Percentiles rank a stretch among this genome's conserved stretches.
These are phyloP conservation scores for Lyophyllum shimeji DNA, from an alignment of 768 basidiomycete species.

Conservation along the genomic window DNA sequence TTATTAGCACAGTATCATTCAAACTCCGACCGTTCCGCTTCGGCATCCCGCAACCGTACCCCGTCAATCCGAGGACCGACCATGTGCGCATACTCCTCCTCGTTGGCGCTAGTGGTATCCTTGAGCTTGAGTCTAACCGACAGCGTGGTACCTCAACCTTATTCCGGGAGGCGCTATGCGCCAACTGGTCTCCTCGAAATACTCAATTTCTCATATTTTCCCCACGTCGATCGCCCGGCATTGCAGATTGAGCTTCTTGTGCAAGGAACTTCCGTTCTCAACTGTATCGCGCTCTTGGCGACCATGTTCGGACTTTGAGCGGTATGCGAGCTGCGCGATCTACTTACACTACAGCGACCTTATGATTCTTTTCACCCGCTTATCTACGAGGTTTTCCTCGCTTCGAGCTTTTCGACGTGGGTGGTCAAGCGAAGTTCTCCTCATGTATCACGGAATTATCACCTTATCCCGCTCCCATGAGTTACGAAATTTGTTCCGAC, in stretches of 20 bases:
- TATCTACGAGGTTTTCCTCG: not conserved
- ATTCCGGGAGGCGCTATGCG: too few relatives aligned
- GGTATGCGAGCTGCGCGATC: not conserved
- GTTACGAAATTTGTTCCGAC: not conserved
- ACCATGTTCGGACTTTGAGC: too few relatives aligned
- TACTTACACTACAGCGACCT: not conserved
- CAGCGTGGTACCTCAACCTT: not conserved
- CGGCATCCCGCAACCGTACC: not conserved
- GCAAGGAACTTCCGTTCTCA: not conserved
- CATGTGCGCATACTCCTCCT: not conserved
- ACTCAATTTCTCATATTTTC: not conserved
- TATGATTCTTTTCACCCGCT: not conserved
- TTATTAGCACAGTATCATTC: not conserved
- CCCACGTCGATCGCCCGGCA: too few relatives aligned
- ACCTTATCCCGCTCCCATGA: not conserved
- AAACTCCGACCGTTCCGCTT: slow-evolving; percentile 11
- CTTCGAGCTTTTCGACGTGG: not conserved
- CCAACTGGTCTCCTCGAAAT: too few relatives aligned
- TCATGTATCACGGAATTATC: not conserved
- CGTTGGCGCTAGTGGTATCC: not conserved
- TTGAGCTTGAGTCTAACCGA: not conserved
- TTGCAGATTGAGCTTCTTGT: too few relatives aligned
- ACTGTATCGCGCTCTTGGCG: too few relatives aligned
- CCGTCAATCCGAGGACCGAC: too few relatives aligned
- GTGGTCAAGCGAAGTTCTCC: not conserved